Evolutionary conservation across 2,329 filamentous ascomycete species (phyloP).

Genomic region (Mollisiaceae sp.): DNA sequence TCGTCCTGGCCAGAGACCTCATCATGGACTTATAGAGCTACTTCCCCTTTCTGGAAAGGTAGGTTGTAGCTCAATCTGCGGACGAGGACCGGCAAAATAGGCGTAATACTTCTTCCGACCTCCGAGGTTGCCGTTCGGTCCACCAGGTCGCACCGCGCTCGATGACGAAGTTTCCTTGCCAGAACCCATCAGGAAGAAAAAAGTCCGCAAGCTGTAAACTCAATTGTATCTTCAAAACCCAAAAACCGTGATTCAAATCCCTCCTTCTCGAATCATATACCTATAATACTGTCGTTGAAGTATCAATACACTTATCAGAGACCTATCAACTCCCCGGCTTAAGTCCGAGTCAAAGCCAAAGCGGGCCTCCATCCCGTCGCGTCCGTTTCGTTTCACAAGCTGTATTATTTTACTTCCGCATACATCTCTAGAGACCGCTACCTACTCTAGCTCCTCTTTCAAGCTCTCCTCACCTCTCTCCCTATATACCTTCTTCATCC

Average conservation of each 20-base stretch:
- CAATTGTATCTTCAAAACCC: not conserved
- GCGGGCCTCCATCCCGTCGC: conserved; percentile 5
- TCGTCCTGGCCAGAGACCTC: conserved; percentile 32
- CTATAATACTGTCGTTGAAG: not conserved
- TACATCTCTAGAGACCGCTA: not conserved
- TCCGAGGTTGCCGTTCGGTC: conserved; percentile 11
- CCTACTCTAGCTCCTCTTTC: not conserved
- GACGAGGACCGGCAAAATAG: conserved; percentile 20
- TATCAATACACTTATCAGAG: not conserved
- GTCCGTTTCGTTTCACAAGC: not conserved
- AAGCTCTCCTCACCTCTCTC: not conserved
- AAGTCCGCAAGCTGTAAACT: not conserved
- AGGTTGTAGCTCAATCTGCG: conserved; percentile 19
- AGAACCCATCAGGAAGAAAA: not conserved
- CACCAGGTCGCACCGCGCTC: not conserved
- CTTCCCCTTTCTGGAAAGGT: conserved; percentile 24
- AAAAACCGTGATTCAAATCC: not conserved
- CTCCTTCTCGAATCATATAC: not conserved
- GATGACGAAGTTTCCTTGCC: conserved; percentile 21
- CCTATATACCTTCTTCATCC: not conserved
- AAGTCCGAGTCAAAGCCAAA: conserved; percentile 9
- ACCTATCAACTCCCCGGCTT: not conserved
- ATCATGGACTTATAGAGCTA: conserved; percentile 30
- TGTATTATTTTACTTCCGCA: not conserved
- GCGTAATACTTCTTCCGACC: conserved; percentile 24